Evolutionary conservation across 805 yeast species (phyloP).

Genomic region (Isabelozyma gotoi): DNA sequence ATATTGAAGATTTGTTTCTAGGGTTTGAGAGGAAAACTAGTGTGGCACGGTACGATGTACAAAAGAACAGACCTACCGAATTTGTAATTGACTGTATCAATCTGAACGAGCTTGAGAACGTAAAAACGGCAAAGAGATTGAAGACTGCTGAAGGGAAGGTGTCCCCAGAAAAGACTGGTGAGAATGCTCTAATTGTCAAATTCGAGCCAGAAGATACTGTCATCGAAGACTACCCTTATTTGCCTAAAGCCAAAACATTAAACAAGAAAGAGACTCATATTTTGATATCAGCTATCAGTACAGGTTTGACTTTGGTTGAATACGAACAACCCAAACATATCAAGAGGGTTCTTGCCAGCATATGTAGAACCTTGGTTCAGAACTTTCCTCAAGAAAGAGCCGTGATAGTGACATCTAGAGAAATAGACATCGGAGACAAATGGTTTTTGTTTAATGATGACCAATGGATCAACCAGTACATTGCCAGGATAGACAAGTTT

Average conservation of each 20-base stretch:
- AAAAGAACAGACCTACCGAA: conserved; percentile 3
- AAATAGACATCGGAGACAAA: neutral
- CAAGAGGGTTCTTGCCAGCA: conserved; percentile 3
- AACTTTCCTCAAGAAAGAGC: conserved; percentile 12
- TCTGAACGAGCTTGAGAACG: neutral
- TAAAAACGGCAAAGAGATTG: neutral
- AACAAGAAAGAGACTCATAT: conserved; percentile 1
- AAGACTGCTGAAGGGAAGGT: neutral
- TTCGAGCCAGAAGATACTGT: neutral
- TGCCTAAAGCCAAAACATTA: neutral
- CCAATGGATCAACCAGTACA: neutral
- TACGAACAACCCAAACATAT: conserved; percentile 4
- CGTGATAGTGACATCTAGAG: conserved; percentile 1
- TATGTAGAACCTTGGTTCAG: conserved; percentile 2
- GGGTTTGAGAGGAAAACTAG: neutral
- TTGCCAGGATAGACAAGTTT: neutral
- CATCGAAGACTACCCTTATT: neutral
- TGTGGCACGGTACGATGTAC: neutral
- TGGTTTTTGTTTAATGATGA: neutral
- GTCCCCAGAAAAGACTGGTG: neutral
- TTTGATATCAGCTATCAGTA: conserved; percentile 4
- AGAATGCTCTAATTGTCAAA: neutral
- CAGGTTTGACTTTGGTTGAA: conserved; percentile 9
- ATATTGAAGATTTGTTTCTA: neutral
- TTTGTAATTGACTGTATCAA: conserved; percentile 2